A percentile compares a stretch with the other conserved stretches of the same genome.
Evolutionary conservation across 129 eudicot species (phyloP).

Genomic region (Chrysanthemum makinoi): DNA sequence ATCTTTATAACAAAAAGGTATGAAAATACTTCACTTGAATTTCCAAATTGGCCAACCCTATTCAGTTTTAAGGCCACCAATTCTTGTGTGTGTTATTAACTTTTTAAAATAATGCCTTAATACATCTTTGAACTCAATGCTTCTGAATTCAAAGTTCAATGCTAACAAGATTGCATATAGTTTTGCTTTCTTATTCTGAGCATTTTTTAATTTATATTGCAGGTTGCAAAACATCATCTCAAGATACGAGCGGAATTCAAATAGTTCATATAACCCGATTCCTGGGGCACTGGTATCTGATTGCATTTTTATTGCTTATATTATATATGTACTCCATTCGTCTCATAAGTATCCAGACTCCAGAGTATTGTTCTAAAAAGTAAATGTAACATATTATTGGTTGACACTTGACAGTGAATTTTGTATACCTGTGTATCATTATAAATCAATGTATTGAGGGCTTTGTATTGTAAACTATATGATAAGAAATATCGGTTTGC

Average conservation of each 20-base stretch:
- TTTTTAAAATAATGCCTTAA: no score
- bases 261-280: constrained; percentile 15
- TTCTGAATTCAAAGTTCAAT: no score
- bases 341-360: no score
- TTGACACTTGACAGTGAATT: no score
- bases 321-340: neutral
- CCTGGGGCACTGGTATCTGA: constrained; percentile 8
- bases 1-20: no score
- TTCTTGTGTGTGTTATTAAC: no score
- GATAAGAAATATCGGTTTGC: neutral
- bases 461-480: neutral
- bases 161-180: neutral
- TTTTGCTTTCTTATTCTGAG: neutral
- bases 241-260: constrained; percentile 47
- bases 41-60: no score
- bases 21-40: no score
- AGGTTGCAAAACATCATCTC: constrained; percentile 66
- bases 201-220: constrained; percentile 8
- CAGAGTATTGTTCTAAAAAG: no score
- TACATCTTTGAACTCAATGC: no score
- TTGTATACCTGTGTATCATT: neutral
- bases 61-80: no score
- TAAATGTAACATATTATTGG: no score
- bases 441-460: neutral
- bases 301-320: neutral